These are phyloP conservation scores for Colletotrichum sojae DNA, from an alignment of 2,329 filamentous ascomycete species.

Conservation along the genomic window DNA sequence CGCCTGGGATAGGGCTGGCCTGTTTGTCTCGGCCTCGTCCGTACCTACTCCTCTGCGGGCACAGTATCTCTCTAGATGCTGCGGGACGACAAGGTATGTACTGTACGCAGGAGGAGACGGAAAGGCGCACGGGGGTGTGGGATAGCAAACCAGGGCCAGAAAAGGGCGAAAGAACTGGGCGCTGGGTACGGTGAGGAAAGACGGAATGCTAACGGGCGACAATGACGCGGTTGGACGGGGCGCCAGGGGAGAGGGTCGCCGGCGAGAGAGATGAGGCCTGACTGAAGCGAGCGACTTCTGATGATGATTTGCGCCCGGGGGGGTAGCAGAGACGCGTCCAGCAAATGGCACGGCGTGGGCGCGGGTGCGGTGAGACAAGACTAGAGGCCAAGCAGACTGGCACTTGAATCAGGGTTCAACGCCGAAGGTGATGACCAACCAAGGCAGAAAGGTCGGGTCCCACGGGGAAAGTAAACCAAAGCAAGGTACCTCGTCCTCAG, in stretches of 20 bases:
- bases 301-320: conserved; percentile 6
- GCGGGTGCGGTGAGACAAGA: conserved; percentile 36
- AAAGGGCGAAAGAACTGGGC: neutral
- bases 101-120: conserved; percentile 6
- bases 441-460: conserved; percentile 14
- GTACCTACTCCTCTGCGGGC: conserved; percentile 14
- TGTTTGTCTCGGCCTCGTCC: conserved; percentile 34
- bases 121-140: conserved; percentile 36
- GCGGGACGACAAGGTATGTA: neutral
- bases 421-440: conserved; percentile 11
- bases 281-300: neutral
- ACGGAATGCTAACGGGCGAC: conserved; percentile 11
- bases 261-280: conserved; percentile 20
- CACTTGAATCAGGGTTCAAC: conserved; percentile 29
- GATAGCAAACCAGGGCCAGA: conserved; percentile 1
- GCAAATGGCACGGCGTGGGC: conserved; percentile 23
- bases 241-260: conserved; percentile 18
- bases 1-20: conserved; percentile 32
- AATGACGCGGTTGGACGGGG: conserved; percentile 29
- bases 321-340: conserved; percentile 11
- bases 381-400: conserved; percentile 21
- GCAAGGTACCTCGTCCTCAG: conserved; percentile 15
- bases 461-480: neutral
- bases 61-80: neutral
- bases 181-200: conserved; percentile 37